phyloP scores from a whole-genome alignment of 2,329 filamentous ascomycete genomes.

The Aspergillus quadricinctus region DNA sequence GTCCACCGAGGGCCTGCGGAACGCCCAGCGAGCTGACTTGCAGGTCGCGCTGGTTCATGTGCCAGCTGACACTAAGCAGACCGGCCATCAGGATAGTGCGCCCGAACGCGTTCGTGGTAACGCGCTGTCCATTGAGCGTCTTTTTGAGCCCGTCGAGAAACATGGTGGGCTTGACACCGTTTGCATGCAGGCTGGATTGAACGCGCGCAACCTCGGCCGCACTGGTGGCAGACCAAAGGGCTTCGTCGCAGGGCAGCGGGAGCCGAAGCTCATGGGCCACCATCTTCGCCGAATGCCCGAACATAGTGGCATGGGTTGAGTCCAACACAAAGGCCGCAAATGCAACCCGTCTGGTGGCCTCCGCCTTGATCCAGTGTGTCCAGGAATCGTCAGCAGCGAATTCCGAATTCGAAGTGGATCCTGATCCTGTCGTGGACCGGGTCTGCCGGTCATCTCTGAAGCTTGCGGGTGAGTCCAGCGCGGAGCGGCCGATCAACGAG shows the following conservation, averaged over 20 bases:
- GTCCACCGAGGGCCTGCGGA: conserved; percentile 72
- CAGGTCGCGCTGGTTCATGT: conserved; percentile 93
- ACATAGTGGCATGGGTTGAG: conserved; percentile 95
- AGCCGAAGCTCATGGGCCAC: conserved; percentile 92
- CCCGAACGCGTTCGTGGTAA: conserved; percentile 89
- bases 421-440: conserved; percentile 34
- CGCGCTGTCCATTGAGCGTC: conserved; percentile 77
- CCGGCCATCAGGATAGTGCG: conserved; percentile 92
- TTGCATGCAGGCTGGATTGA: conserved; percentile 72
- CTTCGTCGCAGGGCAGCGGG: conserved; percentile 86
- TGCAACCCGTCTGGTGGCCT: conserved; percentile 81
- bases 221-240: conserved; percentile 85
- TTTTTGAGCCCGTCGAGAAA: conserved; percentile 90
- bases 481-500: conserved; percentile 80
- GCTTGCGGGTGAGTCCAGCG: conserved; percentile 78
- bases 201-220: conserved; percentile 80
- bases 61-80: conserved; percentile 88
- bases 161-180: conserved; percentile 76
- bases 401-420: conserved; percentile 49
- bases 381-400: conserved; percentile 80
- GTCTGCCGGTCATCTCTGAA: conserved; percentile 57
- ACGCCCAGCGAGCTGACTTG: conserved; percentile 86
- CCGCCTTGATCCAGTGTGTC: conserved; percentile 93
- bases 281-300: conserved; percentile 95
- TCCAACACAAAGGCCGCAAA: conserved; percentile 95